Evolutionary conservation across 306 rosid genomes (phyloP).

Genomic region (Malus asiatica): DNA sequence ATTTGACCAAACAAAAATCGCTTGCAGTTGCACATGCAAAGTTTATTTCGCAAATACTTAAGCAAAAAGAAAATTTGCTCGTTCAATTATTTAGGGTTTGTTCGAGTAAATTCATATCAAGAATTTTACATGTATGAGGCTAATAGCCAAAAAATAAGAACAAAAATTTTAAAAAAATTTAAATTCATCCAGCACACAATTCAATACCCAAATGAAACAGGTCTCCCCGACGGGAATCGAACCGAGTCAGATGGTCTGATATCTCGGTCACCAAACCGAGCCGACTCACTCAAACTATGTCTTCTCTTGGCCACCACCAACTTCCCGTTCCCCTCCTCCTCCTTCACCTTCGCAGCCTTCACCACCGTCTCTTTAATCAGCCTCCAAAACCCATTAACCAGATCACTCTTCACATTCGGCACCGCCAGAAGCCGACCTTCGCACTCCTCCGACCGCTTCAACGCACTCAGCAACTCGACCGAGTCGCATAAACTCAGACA

Average conservation of each 20-base stretch:
- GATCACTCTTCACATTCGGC: conserved; percentile 1
- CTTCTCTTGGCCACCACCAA: conserved; percentile 1
- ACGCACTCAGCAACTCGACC: conserved; percentile 48
- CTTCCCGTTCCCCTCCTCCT: conserved; percentile 3
- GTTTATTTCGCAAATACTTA: no score
- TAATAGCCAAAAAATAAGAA: neutral
- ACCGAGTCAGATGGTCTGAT: conserved; percentile 19
- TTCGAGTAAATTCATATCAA: no score
- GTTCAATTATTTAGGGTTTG: no score
- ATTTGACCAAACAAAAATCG: no score
- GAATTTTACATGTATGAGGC: neutral
- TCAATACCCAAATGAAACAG: neutral
- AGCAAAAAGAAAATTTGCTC: no score
- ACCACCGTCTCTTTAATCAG: conserved; percentile 33
- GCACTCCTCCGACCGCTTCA: conserved; percentile 58
- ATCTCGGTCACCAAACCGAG: conserved; percentile 33
- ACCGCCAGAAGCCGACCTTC: conserved; percentile 23
- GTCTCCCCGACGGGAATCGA: conserved; percentile 44
- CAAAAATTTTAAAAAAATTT: neutral
- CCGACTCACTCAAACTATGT: conserved; percentile 33
- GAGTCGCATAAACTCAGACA: conserved; percentile 56
- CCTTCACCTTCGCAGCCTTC: conserved; percentile 16
- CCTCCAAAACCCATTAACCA: conserved; percentile 41
- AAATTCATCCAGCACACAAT: neutral
- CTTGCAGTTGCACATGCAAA: no score